These are phyloP conservation scores for Candida sanyiensis DNA, from an alignment of 805 yeast genomes.

Conservation along the genomic window DNA sequence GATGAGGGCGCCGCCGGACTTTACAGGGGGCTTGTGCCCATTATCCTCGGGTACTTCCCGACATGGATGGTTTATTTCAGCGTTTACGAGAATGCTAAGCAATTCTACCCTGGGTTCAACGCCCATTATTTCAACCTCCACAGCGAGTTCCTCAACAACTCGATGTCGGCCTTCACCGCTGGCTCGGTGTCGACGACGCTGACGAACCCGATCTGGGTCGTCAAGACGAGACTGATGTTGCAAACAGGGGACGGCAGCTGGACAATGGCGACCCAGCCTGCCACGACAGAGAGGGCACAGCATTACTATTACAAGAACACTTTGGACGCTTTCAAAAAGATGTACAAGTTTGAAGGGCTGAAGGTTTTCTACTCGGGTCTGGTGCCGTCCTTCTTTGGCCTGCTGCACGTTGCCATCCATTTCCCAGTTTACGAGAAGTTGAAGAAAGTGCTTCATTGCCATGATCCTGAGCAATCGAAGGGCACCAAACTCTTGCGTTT, in stretches of 20 bases:
- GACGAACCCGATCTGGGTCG: slow-evolving; percentile 97
- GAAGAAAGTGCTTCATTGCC: slow-evolving; percentile 43
- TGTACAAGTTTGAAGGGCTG: slow-evolving; percentile 76
- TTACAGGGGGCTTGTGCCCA: slow-evolving; percentile 89
- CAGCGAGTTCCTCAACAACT: slow-evolving; percentile 34
- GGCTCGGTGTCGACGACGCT: slow-evolving; percentile 80
- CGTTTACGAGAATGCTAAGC: slow-evolving; percentile 77
- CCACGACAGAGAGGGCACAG: slow-evolving; percentile 15
- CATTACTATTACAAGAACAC: slow-evolving; percentile 62
- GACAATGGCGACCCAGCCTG: slow-evolving; percentile 10
- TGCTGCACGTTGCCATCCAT: slow-evolving; percentile 91
- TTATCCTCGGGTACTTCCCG: slow-evolving; percentile 88
- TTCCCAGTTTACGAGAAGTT: slow-evolving; percentile 89
- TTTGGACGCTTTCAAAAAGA: slow-evolving; percentile 72
- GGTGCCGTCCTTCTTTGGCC: slow-evolving; percentile 84
- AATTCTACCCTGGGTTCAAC: slow-evolving; percentile 40
- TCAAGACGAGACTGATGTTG: slow-evolving; percentile 89
- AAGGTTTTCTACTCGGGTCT: slow-evolving; percentile 83
- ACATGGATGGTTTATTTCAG: slow-evolving; percentile 97
- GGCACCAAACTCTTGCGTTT: slow-evolving; percentile 34
- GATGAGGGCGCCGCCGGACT: slow-evolving; percentile 84
- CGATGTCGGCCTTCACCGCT: slow-evolving; percentile 70
- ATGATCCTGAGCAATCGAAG: slow-evolving; percentile 21
- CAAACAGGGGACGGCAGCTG: slow-evolving; percentile 41
- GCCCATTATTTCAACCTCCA: slow-evolving; percentile 17